Evolutionary conservation across 345 rosid species (phyloP).

Genomic region (Dipteronia dyeriana): DNA sequence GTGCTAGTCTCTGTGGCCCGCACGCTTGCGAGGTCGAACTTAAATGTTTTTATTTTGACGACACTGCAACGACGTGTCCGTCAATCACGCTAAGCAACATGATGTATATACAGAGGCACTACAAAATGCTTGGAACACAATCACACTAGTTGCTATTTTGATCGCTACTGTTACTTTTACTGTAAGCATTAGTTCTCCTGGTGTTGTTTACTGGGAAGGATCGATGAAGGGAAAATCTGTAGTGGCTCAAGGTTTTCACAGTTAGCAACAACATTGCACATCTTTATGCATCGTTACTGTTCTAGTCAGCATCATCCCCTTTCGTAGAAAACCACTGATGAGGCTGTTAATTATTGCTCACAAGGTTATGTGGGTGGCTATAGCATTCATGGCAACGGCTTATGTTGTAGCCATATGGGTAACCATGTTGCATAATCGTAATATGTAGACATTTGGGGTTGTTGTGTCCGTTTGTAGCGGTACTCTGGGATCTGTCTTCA

Average conservation of each 20-base stretch:
- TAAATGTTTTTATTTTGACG: too few species aligned
- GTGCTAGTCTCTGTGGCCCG: too few species aligned
- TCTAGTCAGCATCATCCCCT: slow-evolving; percentile 35
- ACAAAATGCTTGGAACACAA: slow-evolving; percentile 33
- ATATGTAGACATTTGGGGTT: slow-evolving; percentile 21
- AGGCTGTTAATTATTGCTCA: slow-evolving; percentile 28
- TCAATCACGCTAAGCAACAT: slow-evolving; percentile 14
- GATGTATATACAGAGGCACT: slow-evolving; percentile 22
- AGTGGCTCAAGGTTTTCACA: slow-evolving; percentile 27
- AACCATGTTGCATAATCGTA: slow-evolving; percentile 20
- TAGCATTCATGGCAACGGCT: slow-evolving; percentile 39
- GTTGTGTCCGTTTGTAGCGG: slow-evolving; percentile 16
- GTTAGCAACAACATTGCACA: slow-evolving; percentile 39
- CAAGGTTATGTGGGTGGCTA: slow-evolving; percentile 38
- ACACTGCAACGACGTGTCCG: too few species aligned
- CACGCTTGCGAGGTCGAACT: too few species aligned
- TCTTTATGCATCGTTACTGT: slow-evolving; percentile 34
- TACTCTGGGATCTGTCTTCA: slow-evolving; percentile 9
- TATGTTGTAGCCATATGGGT: slow-evolving; percentile 30
- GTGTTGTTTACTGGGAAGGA: slow-evolving; percentile 23
- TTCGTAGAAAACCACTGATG: slow-evolving; percentile 17
- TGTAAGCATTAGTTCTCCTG: slow-evolving; percentile 28
- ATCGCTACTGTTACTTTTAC: slow-evolving; percentile 32
- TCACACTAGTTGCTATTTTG: slow-evolving; percentile 25
- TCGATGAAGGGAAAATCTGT: slow-evolving; percentile 22